Base-by-base conservation (phyloP, 1,284 basidiomycete genomes). In the Malassezia caprae region DNA sequence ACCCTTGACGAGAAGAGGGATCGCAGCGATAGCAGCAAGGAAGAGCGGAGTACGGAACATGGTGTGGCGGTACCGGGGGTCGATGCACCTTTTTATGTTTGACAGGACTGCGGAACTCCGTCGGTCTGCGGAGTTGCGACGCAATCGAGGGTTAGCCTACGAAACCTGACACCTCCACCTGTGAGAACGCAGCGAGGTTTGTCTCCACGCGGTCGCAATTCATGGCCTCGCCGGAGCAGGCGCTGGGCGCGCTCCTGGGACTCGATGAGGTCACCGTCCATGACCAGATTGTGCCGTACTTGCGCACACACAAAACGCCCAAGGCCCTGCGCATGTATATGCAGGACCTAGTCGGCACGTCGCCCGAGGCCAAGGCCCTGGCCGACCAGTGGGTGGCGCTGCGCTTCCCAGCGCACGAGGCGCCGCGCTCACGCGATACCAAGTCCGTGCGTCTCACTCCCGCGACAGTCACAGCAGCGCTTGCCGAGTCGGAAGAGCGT, bases 341-440 rank as follows among this genome's bases (percentile, higher is more conserved):
- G 23, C 55, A 47, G 26, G 55, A 48, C 27, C 34, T 57, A n/a
- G 32, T 52, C 19, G 55, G 55, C 8, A 48, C 55, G 5, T 52
- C 49, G 13, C 13, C 35, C 3, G 43, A 42, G 23, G 55, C 54
- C 42, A 46, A 46, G 10, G 24, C 31, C 11, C 17, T 56, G 8
- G 39, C 40, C 4, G 54, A 56, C n/a, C 19, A 21, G 21, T 51
- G 19, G 23, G 54, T 56, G 7, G 21, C 30, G 21, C 7, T 26
- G 12, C 44, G 30, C 3, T 56, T 56, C 24, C 54, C 54, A 5
- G 4, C 37, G 15, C 28, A 30, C 10, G 21, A 10, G 2, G 8
- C 12, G 32, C 35, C 35, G 2, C 42, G 31, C 12, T 11, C 30
- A 19, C 27, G 39, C n/a, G 27, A 35, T 4, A 28, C 40, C n/a